A percentile compares a stretch with the other conserved stretches of the same genome.
Evolutionary conservation across 306 rosid genomes (phyloP).

Genomic region (Cucurbita pepo): DNA sequence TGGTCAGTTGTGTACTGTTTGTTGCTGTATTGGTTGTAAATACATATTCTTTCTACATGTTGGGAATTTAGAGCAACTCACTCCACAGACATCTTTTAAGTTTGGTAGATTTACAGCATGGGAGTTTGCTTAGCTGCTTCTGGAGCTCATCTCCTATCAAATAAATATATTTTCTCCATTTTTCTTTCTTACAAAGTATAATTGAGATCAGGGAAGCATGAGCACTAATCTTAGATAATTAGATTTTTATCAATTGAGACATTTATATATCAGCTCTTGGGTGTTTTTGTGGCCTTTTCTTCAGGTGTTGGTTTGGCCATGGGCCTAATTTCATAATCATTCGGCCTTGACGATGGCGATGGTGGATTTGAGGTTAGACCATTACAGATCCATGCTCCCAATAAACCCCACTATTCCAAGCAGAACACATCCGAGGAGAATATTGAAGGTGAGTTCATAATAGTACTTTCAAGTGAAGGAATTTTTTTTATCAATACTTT

Average conservation of each 20-base stretch:
- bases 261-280: not conserved
- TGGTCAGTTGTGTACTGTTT: constrained; percentile 15
- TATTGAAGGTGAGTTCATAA: not conserved
- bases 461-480: not conserved
- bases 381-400: not conserved
- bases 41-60: constrained; percentile 35
- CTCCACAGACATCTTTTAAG: not conserved
- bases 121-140: not conserved
- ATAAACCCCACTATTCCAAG: not conserved
- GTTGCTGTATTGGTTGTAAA: constrained; percentile 31
- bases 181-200: not conserved
- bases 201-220: not conserved
- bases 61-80: constrained; percentile 8
- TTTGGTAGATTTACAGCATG: not conserved
- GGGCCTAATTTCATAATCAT: not conserved
- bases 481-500: not conserved
- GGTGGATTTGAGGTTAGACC: not conserved
- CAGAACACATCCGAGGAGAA: not conserved
- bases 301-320: not conserved
- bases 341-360: not conserved
- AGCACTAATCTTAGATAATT: not conserved
- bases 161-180: not conserved
- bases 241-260: not conserved
- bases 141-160: not conserved
- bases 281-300: not conserved